phyloP scores from a whole-genome alignment of 768 basidiomycete species.

The Rhizopogon roseolus region DNA sequence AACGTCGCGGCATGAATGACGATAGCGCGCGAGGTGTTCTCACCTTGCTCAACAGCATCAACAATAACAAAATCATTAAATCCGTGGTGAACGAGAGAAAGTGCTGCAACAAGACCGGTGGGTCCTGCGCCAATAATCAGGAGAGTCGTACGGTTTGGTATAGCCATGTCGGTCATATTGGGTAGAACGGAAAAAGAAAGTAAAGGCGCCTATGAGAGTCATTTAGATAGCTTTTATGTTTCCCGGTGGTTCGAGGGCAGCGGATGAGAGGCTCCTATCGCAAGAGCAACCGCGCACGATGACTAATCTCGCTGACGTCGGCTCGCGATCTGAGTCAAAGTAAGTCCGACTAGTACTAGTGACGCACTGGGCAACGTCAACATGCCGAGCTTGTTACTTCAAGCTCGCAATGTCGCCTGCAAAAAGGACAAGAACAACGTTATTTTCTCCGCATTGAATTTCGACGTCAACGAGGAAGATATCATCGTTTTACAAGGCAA shows the following conservation, averaged over 20 bases:
- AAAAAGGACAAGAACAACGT: constrained; percentile 38
- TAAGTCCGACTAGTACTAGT: background rate
- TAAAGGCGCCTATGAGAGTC: no score
- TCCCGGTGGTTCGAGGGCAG: no score
- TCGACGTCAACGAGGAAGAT: constrained; percentile 67
- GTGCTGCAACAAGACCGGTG: constrained; percentile 37
- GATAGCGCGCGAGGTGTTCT: constrained; percentile 39
- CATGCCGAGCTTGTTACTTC: constrained; percentile 39
- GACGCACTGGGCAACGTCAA: constrained; percentile 4
- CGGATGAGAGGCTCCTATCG: constrained; percentile 2
- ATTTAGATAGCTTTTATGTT: background rate
- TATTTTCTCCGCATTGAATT: constrained; percentile 57
- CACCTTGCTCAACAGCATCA: constrained; percentile 29
- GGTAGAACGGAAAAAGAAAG: no score
- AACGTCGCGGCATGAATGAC: constrained; percentile 52
- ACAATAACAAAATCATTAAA: constrained; percentile 39
- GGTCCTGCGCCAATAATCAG: constrained; percentile 46
- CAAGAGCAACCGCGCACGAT: no score
- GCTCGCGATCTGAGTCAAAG: background rate
- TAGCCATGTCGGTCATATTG: background rate
- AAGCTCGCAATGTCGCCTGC: constrained; percentile 48
- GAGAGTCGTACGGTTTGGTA: constrained; percentile 25
- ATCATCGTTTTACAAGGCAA: constrained; percentile 74
- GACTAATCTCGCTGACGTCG: background rate
- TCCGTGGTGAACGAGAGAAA: constrained; percentile 37